Evolutionary conservation across 179 eudicot species (phyloP), one percentile per base, ranked within the genome.

Genomic region (Amaranthus tricolor): DNA sequence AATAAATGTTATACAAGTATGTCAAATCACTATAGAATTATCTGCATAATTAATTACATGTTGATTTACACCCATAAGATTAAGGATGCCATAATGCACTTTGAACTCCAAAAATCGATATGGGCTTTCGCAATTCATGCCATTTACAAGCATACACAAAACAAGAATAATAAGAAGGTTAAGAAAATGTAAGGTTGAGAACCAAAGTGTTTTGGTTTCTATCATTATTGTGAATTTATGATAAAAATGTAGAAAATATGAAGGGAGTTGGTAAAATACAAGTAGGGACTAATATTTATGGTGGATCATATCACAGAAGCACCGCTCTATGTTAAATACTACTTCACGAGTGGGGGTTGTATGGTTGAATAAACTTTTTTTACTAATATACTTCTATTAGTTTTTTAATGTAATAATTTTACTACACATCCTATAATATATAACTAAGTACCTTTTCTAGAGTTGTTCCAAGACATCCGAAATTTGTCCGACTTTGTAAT

Each of bases 21-120:
- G n/a, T n/a, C n/a, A n/a, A n/a, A 21, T 6, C 21, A 13, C 12
- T 8, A 8, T n/a, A 9, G 56, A 9, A 53, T 53, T 6, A 20
- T 5, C 6, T 12, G 5, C 14, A 31, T 9, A 47, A 62, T 6
- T 0, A 52, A 53, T 55, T 71, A 91, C 98, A 80, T 86, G 88
- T 78, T 93, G 98, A 62, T 76, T 88, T 62, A 91, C 90, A 62
- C 98, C 98, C 82, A 91, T 47, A 57, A 96, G 97, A 48, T 90
- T 88, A 69, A 88, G 72, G 47, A 79, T 80, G 6, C 98, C 97
- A 75, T 88, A 88, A 64, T 92, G 88, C 85, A 93, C 78, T 68
- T 79, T 88, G 92, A 97, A 91, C 74, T 85, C 78, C 85, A 86
- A 88, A 74, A 83, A 91, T 14, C 95, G 82, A 44, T 93, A 93